These are phyloP conservation scores for Phytophthora colocasiae DNA, from an alignment of 352 stramenopile species.

Conservation along the genomic window DNA sequence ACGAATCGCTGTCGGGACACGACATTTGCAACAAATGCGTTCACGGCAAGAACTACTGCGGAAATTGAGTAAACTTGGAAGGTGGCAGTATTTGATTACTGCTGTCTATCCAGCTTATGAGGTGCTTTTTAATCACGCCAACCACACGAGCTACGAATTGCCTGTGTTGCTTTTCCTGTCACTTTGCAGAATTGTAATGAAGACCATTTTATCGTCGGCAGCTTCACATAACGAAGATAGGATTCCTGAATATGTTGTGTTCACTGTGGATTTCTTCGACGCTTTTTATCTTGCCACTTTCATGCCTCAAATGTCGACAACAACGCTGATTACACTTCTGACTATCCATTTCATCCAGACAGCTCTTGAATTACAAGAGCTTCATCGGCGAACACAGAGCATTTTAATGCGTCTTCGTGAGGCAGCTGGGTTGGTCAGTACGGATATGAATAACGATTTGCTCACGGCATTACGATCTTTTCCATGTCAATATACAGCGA, in stretches of 20 bases:
- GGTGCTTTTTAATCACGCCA: conserved; percentile 7
- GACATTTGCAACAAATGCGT: conserved; percentile 1
- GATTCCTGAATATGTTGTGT: conserved; percentile 21
- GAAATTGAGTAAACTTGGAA: background rate
- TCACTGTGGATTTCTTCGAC: conserved; percentile 27
- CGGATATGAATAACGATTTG: background rate
- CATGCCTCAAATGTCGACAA: conserved; percentile 7
- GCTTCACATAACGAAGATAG: conserved; percentile 11
- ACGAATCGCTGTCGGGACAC: background rate
- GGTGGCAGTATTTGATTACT: background rate
- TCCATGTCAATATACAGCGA: too few species aligned
- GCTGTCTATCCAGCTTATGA: conserved; percentile 13
- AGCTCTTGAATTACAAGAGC: conserved; percentile 7
- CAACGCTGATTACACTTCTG: conserved; percentile 4
- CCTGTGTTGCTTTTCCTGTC: conserved; percentile 3
- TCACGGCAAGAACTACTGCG: conserved; percentile 1
- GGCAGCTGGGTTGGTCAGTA: background rate
- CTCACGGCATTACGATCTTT: background rate
- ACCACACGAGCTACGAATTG: conserved; percentile 8
- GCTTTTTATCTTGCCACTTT: conserved; percentile 23
- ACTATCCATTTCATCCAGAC: conserved; percentile 6
- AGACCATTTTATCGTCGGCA: background rate
- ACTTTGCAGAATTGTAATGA: conserved; percentile 12
- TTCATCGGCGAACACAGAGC: conserved; percentile 8
- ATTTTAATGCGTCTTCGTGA: conserved; percentile 6